Conservation (phyloP, 805 yeast species). For the Wickerhamiella australiensis region DNA sequence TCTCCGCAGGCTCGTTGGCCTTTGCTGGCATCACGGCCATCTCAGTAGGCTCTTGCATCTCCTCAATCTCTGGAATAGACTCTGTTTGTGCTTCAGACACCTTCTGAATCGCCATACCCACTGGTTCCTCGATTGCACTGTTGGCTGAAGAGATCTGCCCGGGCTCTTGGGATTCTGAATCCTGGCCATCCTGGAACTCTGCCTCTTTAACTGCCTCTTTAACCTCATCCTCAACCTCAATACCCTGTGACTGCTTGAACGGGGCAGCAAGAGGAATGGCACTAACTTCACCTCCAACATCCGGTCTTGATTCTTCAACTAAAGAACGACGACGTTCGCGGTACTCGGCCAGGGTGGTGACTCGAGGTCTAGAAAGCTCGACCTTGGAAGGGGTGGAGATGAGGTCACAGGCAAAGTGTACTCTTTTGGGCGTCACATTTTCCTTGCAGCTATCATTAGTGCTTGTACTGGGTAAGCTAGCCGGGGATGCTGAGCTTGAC, state of each 20-base stretch:
- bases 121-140: no score
- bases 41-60: no score
- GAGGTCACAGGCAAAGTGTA: not conserved
- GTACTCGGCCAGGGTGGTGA: not conserved
- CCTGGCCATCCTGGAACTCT: no score
- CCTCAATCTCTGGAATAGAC: not conserved
- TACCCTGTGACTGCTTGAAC: not conserved
- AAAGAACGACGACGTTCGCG: not conserved
- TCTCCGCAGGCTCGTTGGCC: no score
- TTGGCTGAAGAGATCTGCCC: no score
- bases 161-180: no score
- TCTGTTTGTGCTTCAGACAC: no score
- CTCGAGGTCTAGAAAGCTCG: not conserved
- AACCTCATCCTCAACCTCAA: not conserved
- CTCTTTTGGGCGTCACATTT: slow-evolving; percentile 5
- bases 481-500: no score
- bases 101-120: no score
- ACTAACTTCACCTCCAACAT: not conserved
- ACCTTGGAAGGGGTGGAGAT: not conserved
- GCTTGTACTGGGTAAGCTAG: not conserved
- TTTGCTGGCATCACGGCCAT: no score
- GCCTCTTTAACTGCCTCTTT: no score
- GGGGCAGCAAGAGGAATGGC: not conserved
- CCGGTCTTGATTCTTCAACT: not conserved
- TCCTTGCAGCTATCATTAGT: slow-evolving; percentile 1